Base-by-base conservation (phyloP, 768 basidiomycete species). In the Boletus vinaceobasis region DNA sequence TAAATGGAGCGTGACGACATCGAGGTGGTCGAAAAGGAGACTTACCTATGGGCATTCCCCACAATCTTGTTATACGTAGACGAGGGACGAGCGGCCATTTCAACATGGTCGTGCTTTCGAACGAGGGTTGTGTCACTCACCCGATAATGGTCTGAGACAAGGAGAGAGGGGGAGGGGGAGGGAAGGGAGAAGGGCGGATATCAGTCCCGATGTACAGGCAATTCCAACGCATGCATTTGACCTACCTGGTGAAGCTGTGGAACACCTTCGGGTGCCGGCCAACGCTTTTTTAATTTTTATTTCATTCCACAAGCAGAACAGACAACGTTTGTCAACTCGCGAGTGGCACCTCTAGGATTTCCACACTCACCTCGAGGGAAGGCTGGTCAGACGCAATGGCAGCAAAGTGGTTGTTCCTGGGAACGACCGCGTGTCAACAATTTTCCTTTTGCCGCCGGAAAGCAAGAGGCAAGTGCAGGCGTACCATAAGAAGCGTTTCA, bases 401-500 rank as follows among this genome's bases (percentile, higher is more conserved):
- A 1, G 86, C 80, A 64, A 88, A 88, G 64, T 87, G 86, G 65
- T 86, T 87, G 67, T 88, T 77, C 86, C 86, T 85, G 15, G 23
- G 10, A 3, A 5, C 31, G 31, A 29, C 33, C 44, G 17, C 29
- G 21, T 5, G 14, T 58, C 48, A 58, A 35, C 48, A 58, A 35
- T 4, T 3, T 27, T 15, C 19, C 7, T 42, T 14, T 26, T 23
- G n/a, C 14, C 37, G 1, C 43, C 6, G 2, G 27, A 13, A 19
- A 19, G 8, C 32, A 6, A 14, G 45, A 23, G 31, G n/a, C 32
- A 26, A n/a, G 31, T 5, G n/a, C 3, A 13, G 13, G 65, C 74
- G 15, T 62, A 84, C 85, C 86, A 88, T n/a, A 87, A 67, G 71
- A 86, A 87, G 9, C 79, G 77, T 59, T 86, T 87, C 85, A 86